These are phyloP conservation scores for Metroxylon sagu DNA, from an alignment of 176 grass and related monocot genomes.

Conservation along the genomic window DNA sequence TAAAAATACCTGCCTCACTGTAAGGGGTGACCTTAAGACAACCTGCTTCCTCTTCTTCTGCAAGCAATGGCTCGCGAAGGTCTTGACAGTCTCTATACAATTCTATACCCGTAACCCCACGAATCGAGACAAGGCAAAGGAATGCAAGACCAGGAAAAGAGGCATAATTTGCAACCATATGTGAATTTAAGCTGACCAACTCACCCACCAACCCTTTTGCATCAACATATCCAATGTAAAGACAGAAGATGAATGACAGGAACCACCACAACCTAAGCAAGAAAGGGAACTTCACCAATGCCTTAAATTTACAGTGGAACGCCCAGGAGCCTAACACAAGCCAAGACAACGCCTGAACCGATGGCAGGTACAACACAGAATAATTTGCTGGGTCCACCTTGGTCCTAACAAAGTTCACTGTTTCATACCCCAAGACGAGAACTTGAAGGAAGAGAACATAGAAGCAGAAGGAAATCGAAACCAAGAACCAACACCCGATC, in stretches of 20 bases:
- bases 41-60: slow-evolving; percentile 36
- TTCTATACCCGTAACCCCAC: slow-evolving; percentile 63
- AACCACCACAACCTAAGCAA: slow-evolving; percentile 80
- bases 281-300: slow-evolving; percentile 46
- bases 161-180: slow-evolving; percentile 57
- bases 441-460: slow-evolving; percentile 49
- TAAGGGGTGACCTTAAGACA: slow-evolving; percentile 71
- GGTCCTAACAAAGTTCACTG: slow-evolving; percentile 5
- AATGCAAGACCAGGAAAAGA: slow-evolving; percentile 49
- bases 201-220: slow-evolving; percentile 21
- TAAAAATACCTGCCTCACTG: slow-evolving; percentile 55
- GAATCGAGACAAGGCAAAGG: slow-evolving; percentile 57
- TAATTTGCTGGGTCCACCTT: not conserved
- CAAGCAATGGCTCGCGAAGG: slow-evolving; percentile 48
- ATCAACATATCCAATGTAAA: slow-evolving; percentile 46
- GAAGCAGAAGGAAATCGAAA: slow-evolving; percentile 42
- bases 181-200: slow-evolving; percentile 25
- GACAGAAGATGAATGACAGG: slow-evolving; percentile 59
- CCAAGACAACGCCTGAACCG: slow-evolving; percentile 63
- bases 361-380: slow-evolving; percentile 33
- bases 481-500: slow-evolving; percentile 12
- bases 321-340: slow-evolving; percentile 35
- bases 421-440: slow-evolving; percentile 54
- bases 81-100: slow-evolving; percentile 18
- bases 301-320: slow-evolving; percentile 31